These are phyloP conservation scores for Prunella vulgaris DNA, from an alignment of 257 asterid genomes.

Conservation along the genomic window DNA sequence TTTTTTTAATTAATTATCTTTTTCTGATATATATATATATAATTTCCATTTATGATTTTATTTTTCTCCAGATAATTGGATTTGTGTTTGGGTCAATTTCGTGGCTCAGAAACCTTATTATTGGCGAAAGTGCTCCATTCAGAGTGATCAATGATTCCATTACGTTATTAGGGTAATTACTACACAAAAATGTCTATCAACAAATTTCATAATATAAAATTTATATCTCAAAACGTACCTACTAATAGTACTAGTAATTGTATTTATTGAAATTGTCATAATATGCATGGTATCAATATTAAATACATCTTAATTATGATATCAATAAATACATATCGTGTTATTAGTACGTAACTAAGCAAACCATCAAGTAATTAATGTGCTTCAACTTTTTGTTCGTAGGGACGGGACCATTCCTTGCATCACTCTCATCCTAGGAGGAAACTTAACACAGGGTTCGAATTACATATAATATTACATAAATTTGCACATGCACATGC, in stretches of 20 bases:
- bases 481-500: background rate
- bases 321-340: too few relatives aligned
- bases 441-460: constrained; percentile 85
- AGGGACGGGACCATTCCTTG: constrained; percentile 94
- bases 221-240: too few relatives aligned
- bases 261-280: too few relatives aligned
- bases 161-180: constrained; percentile 68
- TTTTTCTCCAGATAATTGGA: constrained; percentile 46
- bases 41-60: background rate
- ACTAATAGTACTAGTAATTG: too few relatives aligned
- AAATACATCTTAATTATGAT: too few relatives aligned
- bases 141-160: constrained; percentile 62
- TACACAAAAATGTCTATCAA: too few relatives aligned
- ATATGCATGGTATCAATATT: too few relatives aligned
- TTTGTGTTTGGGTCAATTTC: constrained; percentile 58
- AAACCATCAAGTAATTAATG: background rate
- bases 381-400: background rate
- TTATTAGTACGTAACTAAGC: background rate
- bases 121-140: constrained; percentile 73
- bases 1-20: too few relatives aligned
- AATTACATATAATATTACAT: too few relatives aligned
- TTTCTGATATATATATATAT: too few relatives aligned
- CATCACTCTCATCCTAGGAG: constrained; percentile 88
- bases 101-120: constrained; percentile 52
- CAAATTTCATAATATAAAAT: too few relatives aligned